These are phyloP conservation scores for Penicillium soppii DNA, from an alignment of 495 filamentous ascomycete genomes.

Conservation along the genomic window DNA sequence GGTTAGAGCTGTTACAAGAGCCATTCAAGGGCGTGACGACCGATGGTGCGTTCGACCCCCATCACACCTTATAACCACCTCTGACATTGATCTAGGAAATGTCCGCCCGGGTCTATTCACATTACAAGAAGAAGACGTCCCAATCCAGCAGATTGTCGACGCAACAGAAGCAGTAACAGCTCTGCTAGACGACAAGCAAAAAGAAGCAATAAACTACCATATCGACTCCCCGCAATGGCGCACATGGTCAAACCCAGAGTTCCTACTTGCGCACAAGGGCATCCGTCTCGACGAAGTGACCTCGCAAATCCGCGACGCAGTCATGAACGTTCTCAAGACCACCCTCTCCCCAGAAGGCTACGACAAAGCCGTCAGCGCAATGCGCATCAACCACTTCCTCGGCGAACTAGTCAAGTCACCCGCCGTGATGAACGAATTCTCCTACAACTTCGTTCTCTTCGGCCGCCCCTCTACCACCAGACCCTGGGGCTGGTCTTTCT, in stretches of 20 bases:
- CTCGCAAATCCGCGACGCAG: constrained; percentile 38
- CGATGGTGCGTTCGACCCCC: constrained; percentile 51
- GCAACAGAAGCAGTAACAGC: constrained; percentile 44
- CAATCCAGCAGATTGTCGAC: constrained; percentile 53
- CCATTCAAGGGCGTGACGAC: constrained; percentile 71
- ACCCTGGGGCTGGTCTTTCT: constrained; percentile 74
- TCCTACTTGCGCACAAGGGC: constrained; percentile 60
- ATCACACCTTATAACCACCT: constrained; percentile 7
- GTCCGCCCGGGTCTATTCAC: constrained; percentile 57
- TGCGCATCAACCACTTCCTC: constrained; percentile 78
- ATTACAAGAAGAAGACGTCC: constrained; percentile 60
- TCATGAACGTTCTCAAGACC: constrained; percentile 52
- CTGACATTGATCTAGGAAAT: constrained; percentile 35
- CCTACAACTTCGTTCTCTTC: constrained; percentile 73
- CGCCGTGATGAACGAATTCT: constrained; percentile 67
- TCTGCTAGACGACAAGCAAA: constrained; percentile 48
- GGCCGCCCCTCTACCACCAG: constrained; percentile 44
- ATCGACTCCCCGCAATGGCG: constrained; percentile 72
- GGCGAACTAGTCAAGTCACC: constrained; percentile 63
- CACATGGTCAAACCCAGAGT: constrained; percentile 75
- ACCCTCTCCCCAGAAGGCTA: constrained; percentile 69
- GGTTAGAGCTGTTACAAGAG: constrained; percentile 62
- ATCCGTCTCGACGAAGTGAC: constrained; percentile 62
- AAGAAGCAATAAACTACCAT: constrained; percentile 50
- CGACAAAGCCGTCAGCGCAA: constrained; percentile 63